A percentile compares a stretch with the other conserved stretches of the same genome.
Evolutionary conservation across 2,329 filamentous ascomycete species (phyloP).

Genomic region (Bertia moriformis): DNA sequence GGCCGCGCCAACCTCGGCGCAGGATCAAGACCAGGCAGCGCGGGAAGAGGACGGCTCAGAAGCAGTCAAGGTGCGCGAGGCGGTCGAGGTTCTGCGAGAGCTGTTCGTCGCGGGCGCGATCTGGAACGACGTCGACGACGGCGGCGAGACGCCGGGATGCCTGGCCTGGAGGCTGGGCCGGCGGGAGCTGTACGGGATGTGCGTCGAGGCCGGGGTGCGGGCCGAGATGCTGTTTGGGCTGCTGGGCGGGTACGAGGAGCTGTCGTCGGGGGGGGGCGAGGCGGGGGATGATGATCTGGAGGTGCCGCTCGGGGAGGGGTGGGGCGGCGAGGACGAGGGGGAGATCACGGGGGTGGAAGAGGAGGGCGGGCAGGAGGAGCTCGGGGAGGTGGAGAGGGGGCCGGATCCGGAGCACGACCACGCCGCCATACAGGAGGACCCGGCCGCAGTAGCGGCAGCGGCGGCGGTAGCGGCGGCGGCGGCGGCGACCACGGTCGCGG

Average conservation of each 20-base stretch:
- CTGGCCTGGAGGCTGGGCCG: slow-evolving; percentile 60
- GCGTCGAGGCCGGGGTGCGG: slow-evolving; percentile 78
- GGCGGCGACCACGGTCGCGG: slow-evolving; percentile 11
- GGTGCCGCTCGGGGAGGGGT: slow-evolving; percentile 5
- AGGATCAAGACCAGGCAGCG: slow-evolving; percentile 6
- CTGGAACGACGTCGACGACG: slow-evolving; percentile 85
- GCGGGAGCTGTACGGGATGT: slow-evolving; percentile 60
- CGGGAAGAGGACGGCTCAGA: slow-evolving; percentile 18
- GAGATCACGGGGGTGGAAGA: too few relatives aligned
- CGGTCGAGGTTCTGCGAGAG: slow-evolving; percentile 54
- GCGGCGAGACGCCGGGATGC: slow-evolving; percentile 83
- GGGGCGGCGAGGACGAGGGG: slow-evolving; percentile 11
- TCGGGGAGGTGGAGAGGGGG: slow-evolving; percentile 7
- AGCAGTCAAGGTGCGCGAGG: slow-evolving; percentile 32
- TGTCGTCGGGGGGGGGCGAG: slow-evolving; percentile 36
- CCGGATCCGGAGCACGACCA: too few relatives aligned
- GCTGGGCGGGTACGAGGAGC: slow-evolving; percentile 65
- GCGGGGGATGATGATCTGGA: slow-evolving; percentile 15
- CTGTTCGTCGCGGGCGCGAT: slow-evolving; percentile 81
- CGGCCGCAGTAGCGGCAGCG: slow-evolving; percentile 8
- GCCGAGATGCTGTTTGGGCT: slow-evolving; percentile 76
- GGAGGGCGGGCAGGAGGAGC: slow-evolving; percentile 10
- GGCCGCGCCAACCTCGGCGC: neutral
- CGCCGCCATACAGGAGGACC: slow-evolving; percentile 11
- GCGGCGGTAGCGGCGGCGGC: slow-evolving; percentile 10